Evolutionary conservation across 2,329 filamentous ascomycete species (phyloP).

Genomic region (Chrysosphaeria jannelii): DNA sequence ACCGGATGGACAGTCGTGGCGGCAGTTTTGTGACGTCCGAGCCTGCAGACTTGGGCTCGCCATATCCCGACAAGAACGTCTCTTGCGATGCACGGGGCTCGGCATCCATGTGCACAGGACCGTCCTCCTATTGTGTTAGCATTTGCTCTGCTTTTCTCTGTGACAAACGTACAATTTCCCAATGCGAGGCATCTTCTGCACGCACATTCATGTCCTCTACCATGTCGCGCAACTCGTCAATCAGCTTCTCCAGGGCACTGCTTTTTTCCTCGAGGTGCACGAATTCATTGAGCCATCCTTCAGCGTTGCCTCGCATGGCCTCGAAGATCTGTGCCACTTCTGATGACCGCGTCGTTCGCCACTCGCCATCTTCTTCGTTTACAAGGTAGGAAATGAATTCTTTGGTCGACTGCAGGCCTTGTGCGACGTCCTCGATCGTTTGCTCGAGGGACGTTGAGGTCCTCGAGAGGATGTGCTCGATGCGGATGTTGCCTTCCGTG

Average conservation of each 20-base stretch:
- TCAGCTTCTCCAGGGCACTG: slow-evolving; percentile 33
- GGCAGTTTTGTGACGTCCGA: slow-evolving; percentile 5
- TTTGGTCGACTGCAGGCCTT: slow-evolving; percentile 45
- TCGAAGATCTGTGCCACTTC: slow-evolving; percentile 39
- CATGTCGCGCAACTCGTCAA: slow-evolving; percentile 45
- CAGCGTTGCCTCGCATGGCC: slow-evolving; percentile 77
- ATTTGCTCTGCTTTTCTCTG: no score
- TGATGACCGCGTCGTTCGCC: slow-evolving; percentile 29
- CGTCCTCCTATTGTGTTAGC: no score
- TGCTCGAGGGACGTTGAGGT: slow-evolving; percentile 51
- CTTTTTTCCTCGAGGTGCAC: slow-evolving; percentile 44
- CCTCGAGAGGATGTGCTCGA: slow-evolving; percentile 63
- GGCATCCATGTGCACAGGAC: no score
- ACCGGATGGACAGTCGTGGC: slow-evolving; percentile 7
- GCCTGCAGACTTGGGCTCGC: no score
- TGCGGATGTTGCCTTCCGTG: slow-evolving; percentile 63
- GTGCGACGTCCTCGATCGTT: slow-evolving; percentile 45
- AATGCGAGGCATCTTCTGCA: no score
- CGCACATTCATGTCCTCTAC: slow-evolving; percentile 65
- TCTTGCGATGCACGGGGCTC: no score
- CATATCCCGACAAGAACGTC: no score
- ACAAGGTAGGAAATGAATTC: slow-evolving; percentile 51
- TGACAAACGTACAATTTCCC: no score
- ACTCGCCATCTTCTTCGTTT: slow-evolving; percentile 28
- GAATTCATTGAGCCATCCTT: slow-evolving; percentile 67